phyloP scores from a whole-genome alignment of 495 filamentous ascomycete species.

The Aspergillus haitiensis region DNA sequence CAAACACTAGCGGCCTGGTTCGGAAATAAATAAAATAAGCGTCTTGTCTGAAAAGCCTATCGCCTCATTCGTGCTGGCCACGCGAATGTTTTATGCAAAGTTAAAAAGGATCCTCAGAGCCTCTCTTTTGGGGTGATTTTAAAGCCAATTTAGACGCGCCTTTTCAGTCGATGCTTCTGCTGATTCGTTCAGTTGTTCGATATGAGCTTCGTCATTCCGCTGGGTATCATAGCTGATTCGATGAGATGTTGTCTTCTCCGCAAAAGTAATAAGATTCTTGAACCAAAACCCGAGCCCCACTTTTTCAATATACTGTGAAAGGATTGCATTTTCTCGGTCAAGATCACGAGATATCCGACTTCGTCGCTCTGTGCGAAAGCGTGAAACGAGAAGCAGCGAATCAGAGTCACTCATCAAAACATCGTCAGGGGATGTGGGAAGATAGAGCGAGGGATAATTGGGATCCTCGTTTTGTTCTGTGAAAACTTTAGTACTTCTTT shows the following conservation, averaged over 20 bases:
- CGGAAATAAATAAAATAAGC: too few species aligned
- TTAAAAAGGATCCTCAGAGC: neutral
- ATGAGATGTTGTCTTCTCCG: constrained; percentile 15
- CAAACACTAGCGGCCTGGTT: too few species aligned
- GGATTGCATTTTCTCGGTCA: constrained; percentile 51
- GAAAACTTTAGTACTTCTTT: constrained; percentile 18
- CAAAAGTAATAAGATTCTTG: constrained; percentile 45
- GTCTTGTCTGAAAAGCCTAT: too few species aligned
- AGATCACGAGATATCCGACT: constrained; percentile 53
- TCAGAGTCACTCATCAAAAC: constrained; percentile 50
- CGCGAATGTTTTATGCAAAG: too few species aligned
- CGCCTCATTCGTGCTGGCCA: too few species aligned
- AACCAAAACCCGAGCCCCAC: constrained; percentile 63
- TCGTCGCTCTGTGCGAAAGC: constrained; percentile 54
- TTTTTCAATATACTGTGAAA: constrained; percentile 55
- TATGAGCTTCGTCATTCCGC: neutral
- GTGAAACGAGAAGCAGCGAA: constrained; percentile 51
- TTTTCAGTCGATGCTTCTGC: constrained; percentile 2
- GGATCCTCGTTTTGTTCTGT: constrained; percentile 19
- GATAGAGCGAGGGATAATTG: constrained; percentile 34
- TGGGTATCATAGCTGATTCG: neutral
- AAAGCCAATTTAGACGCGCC: constrained; percentile 25
- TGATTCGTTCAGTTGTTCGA: neutral
- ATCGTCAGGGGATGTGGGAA: constrained; percentile 49
- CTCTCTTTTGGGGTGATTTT: neutral